Base-by-base conservation (phyloP, 139 green algal species). In the Tetraselmis chui region DNA sequence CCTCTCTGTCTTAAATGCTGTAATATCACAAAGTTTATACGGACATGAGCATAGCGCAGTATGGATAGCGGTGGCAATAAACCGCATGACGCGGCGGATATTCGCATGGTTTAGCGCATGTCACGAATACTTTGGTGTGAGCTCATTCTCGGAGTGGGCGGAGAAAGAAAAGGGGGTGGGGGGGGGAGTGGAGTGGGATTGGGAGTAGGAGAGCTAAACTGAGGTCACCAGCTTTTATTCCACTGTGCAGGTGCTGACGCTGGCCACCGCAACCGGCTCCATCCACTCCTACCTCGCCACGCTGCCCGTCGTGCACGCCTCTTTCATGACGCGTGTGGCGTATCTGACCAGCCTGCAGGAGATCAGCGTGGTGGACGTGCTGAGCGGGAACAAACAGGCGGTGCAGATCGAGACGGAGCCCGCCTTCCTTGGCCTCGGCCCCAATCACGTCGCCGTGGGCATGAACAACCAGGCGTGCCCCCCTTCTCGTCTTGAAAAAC, bases 401-500 rank as follows among this genome's bases (percentile, higher is more conserved):
- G 31, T 95, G 2, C 81, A 89, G 78, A 83, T 96, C 0, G 88
- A 90, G 29, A 89, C 80, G 1, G 91, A 97, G 89, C 91, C 93
- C 1, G 84, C 89, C 2, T 90, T 94, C 58, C 86, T 91, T 59
- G 91, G 87, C 23, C 80, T 95, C 67, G 93, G 93, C 28, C 91
- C 89, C 1, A 23, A 27, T 5, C 90, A 95, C 76, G 82, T 94
- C 22, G 92, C 91, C 23, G 85, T 91, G n/a, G 92, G 88, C 29
- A 90, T 92, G 75, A 94, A 94, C 86, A 93, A 93, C 82, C 89
- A 95, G 90, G 90, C 92, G 59, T 0, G 84, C 0, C 18, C n/a
- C n/a, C n/a, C n/a, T n/a, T n/a, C n/a, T n/a, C n/a, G n/a, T n/a
- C n/a, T n/a, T n/a, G n/a, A 18, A 30, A 29, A 32, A 82, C n/a